phyloP scores from a whole-genome alignment of 2,329 filamentous ascomycete genomes.

The Trichocomaceae sp. region DNA sequence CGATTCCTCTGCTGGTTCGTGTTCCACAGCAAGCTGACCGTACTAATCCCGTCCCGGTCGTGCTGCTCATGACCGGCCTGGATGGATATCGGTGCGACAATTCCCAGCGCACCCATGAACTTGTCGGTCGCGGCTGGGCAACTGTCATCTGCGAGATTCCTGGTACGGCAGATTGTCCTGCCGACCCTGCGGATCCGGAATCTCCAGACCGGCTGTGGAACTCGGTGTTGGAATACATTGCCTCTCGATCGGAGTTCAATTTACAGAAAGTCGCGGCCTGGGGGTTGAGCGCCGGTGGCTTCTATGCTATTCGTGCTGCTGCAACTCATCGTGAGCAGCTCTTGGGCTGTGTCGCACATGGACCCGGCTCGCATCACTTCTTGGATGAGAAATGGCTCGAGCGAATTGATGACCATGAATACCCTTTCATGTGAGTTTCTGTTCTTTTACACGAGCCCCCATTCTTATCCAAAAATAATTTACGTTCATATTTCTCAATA shows the following conservation, averaged over 20 bases:
- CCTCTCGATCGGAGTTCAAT: slow-evolving; percentile 47
- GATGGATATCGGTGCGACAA: slow-evolving; percentile 54
- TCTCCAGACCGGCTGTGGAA: slow-evolving; percentile 57
- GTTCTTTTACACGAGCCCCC: too few relatives aligned
- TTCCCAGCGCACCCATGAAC: slow-evolving; percentile 52
- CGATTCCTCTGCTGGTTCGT: slow-evolving; percentile 61
- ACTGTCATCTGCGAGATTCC: slow-evolving; percentile 58
- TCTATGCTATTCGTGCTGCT: slow-evolving; percentile 62
- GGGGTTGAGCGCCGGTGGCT: slow-evolving; percentile 61
- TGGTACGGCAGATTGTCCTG: slow-evolving; percentile 61
- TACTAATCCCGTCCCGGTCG: slow-evolving; percentile 42
- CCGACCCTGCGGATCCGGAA: slow-evolving; percentile 54
- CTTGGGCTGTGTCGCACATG: slow-evolving; percentile 55
- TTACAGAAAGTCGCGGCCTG: slow-evolving; percentile 53
- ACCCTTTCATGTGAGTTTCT: slow-evolving; percentile 49
- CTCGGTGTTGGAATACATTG: slow-evolving; percentile 57
- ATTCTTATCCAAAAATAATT: too few relatives aligned
- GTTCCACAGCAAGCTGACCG: slow-evolving; percentile 45
- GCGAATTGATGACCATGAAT: slow-evolving; percentile 59
- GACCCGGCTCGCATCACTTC: slow-evolving; percentile 58
- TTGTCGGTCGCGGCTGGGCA: slow-evolving; percentile 58
- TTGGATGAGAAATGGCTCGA: slow-evolving; percentile 55
- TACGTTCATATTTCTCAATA: background rate
- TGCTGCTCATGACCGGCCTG: slow-evolving; percentile 53
- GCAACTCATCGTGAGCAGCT: slow-evolving; percentile 57